Base-by-base conservation (phyloP, 108 stramenopile species). In the Skeletonema tropicum region DNA sequence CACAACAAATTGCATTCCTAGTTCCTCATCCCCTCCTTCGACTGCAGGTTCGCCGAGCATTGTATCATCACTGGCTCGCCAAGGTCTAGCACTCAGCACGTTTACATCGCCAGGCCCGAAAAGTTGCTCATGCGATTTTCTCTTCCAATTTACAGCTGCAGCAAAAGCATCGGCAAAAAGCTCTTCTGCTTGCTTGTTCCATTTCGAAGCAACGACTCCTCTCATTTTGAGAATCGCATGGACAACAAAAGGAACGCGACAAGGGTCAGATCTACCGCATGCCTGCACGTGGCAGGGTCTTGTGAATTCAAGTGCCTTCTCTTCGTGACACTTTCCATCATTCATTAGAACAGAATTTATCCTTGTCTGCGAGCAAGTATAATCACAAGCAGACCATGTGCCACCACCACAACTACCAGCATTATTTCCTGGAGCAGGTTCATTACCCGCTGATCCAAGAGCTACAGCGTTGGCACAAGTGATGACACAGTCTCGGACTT, bases 381-480 rank as follows among this genome's bases (percentile, higher is more conserved):
- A 77, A 52, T 92, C 88, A 67, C 93, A 94, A 9, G 85, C 89
- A 70, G 87, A 86, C 92, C 92, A 93, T 23, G 79, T 36, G 35
- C 31, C 68, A 45, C 66, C 60, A 21, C 61, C 74, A 45, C 81
- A 79, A 38, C 46, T 75, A 17, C 64, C 76, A 19, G 62, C 65
- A 41, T 71, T 19, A 59, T 41, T 41, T 65, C 64, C 46, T 31
- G 39, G 32, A 52, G 41, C 67, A 21, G 66, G 55, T 14, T 59
- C 64, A 19, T 39, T 52, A 29, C 52, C 67, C 38, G 49, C 66
- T 25, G 70, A 33, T 10, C 68, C 77, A 15, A 41, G 64, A 25
- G 66, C 70, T 38, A 58, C 39, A 11, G 84, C 85, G 33, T 86
- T 73, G 11, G 76, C 39, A 42, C 92, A 93, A 10, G 82, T 81